A percentile compares a stretch with the other conserved stretches of the same genome.
Evolutionary conservation across 495 filamentous ascomycete genomes (phyloP).

Genomic region (Chaetomium cochliodes): DNA sequence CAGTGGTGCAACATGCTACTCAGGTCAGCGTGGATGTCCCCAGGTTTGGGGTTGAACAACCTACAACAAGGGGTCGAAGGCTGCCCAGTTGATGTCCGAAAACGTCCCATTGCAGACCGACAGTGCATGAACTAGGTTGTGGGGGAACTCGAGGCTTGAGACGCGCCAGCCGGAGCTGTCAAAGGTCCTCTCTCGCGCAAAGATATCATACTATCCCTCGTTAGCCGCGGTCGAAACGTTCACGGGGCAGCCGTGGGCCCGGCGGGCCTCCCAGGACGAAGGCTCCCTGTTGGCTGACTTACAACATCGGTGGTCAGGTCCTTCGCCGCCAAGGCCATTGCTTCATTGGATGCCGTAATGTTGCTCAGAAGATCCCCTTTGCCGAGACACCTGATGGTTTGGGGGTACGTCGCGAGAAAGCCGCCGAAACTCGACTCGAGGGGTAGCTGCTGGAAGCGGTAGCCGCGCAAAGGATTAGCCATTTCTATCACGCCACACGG

Average conservation of each 20-base stretch:
- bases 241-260: neutral
- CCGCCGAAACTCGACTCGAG: constrained; percentile 32
- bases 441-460: constrained; percentile 36
- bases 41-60: constrained; percentile 9
- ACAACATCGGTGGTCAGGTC: constrained; percentile 36
- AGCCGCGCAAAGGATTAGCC: constrained; percentile 42
- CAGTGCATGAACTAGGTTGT: constrained; percentile 37
- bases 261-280: neutral
- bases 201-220: constrained; percentile 38
- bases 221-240: constrained; percentile 16
- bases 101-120: constrained; percentile 38
- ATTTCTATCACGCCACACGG: constrained; percentile 31
- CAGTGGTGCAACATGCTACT: constrained; percentile 44
- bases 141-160: constrained; percentile 40
- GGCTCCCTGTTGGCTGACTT: constrained; percentile 12
- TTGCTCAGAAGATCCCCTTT: constrained; percentile 22
- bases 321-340: constrained; percentile 18
- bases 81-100: constrained; percentile 33
- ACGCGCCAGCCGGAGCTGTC: constrained; percentile 24
- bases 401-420: constrained; percentile 13
- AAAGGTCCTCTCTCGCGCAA: constrained; percentile 33
- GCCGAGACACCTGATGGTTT: constrained; percentile 32
- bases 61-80: constrained; percentile 44
- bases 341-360: constrained; percentile 27
- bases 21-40: neutral